Evolutionary conservation across 805 yeast species (phyloP).

Genomic region (Lachancea kluyveri): DNA sequence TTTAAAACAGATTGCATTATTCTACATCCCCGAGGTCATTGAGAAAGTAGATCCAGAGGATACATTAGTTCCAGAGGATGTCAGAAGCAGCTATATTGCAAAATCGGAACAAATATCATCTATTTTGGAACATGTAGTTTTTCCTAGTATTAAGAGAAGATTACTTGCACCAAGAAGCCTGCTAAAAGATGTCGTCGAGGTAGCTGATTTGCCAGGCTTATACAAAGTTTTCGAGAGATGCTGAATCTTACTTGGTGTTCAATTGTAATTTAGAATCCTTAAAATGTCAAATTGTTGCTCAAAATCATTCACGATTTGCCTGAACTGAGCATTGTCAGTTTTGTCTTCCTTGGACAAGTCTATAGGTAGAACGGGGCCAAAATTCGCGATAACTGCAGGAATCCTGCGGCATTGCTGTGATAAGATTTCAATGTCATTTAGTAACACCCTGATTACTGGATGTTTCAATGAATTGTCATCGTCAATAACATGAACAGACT

Average conservation of each 20-base stretch:
- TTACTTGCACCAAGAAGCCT: conserved; percentile 59
- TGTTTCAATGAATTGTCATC: conserved; percentile 15
- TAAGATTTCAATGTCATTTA: conserved; percentile 20
- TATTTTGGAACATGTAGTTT: conserved; percentile 49
- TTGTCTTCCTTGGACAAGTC: neutral
- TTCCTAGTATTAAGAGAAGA: conserved; percentile 58
- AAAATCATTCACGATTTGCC: conserved; percentile 4
- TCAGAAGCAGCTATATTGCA: conserved; percentile 20
- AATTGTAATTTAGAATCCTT: neutral
- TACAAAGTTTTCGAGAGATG: conserved; percentile 93
- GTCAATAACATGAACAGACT: conserved; percentile 17
- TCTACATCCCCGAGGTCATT: conserved; percentile 62
- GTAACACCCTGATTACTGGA: conserved; percentile 24
- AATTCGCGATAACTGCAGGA: conserved; percentile 10
- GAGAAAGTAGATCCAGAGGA: conserved; percentile 18
- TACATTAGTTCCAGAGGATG: conserved; percentile 18
- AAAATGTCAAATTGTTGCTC: conserved; percentile 1
- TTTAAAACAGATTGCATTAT: conserved; percentile 58
- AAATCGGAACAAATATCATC: conserved; percentile 30
- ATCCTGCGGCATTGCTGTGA: conserved; percentile 7
- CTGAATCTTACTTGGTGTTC: conserved; percentile 25
- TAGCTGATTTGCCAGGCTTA: conserved; percentile 87
- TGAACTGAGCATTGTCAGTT: conserved; percentile 2
- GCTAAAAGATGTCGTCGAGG: conserved; percentile 57
- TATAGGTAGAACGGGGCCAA: too few relatives aligned